These are phyloP conservation scores for Cladorrhinum samala DNA, from an alignment of 495 filamentous ascomycete species.

Conservation along the genomic window DNA sequence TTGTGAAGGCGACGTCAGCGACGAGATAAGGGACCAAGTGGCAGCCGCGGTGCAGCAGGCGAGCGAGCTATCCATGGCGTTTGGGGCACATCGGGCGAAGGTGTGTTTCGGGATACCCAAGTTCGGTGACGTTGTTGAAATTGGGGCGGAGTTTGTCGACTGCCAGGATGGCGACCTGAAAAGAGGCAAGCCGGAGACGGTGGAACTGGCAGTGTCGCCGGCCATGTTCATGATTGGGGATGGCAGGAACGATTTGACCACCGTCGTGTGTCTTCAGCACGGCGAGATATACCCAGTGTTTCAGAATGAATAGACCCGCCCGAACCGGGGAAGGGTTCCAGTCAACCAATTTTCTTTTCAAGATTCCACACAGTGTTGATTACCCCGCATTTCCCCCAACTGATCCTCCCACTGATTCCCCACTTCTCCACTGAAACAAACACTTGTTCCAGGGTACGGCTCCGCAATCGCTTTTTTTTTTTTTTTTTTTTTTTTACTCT, in stretches of 20 bases:
- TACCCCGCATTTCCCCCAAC: slow-evolving; percentile 26
- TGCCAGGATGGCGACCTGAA: slow-evolving; percentile 17
- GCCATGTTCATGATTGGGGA: slow-evolving; percentile 22
- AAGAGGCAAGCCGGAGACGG: slow-evolving; percentile 6
- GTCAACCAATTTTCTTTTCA: not conserved
- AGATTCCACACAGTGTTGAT: not conserved
- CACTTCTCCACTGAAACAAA: too few species aligned
- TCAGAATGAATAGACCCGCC: not conserved
- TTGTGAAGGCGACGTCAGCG: not conserved
- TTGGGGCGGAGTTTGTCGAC: slow-evolving; percentile 21
- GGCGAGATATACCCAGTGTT: slow-evolving; percentile 21
- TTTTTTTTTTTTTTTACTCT: too few species aligned
- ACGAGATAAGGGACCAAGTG: slow-evolving; percentile 14
- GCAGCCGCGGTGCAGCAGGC: slow-evolving; percentile 11
- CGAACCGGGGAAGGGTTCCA: not conserved
- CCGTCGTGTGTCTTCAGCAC: slow-evolving; percentile 6
- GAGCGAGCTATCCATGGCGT: slow-evolving; percentile 21
- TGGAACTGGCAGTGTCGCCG: slow-evolving; percentile 19
- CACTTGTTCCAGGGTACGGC: too few species aligned
- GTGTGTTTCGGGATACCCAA: slow-evolving; percentile 12
- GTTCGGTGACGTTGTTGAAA: slow-evolving; percentile 13
- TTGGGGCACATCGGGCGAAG: slow-evolving; percentile 19
- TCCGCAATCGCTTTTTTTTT: too few species aligned
- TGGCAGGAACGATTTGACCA: slow-evolving; percentile 16
- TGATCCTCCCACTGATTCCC: too few species aligned